Evolutionary conservation across 257 asterid genomes (phyloP).

Genomic region (Pogostemon cablin): DNA sequence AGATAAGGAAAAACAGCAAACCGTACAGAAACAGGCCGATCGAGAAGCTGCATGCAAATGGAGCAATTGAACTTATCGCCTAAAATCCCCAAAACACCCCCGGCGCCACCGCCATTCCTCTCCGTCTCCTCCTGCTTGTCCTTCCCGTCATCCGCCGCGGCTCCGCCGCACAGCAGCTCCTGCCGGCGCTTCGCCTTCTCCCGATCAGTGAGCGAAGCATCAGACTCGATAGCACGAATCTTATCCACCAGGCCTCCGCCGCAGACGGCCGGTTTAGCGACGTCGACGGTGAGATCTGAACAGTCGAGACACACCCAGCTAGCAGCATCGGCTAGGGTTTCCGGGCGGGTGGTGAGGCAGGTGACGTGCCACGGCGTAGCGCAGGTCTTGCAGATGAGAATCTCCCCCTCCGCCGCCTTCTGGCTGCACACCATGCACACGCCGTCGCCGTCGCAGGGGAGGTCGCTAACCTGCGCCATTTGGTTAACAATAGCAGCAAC

Average conservation of each 20-base stretch:
- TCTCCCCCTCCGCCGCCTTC: conserved; percentile 51
- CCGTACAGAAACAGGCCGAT: conserved; percentile 80
- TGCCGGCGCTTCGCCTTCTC: conserved; percentile 85
- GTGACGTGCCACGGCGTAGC: conserved; percentile 81
- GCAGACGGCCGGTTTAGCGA: conserved; percentile 29
- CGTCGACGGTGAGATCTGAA: conserved; percentile 36
- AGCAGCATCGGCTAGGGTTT: conserved; percentile 57
- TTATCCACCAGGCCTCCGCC: conserved; percentile 57
- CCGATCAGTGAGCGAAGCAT: conserved; percentile 57
- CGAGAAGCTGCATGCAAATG: conserved; percentile 92
- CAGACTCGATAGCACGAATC: conserved; percentile 71
- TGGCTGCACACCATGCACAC: conserved; percentile 76
- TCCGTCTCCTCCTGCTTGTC: conserved; percentile 21
- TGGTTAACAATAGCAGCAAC: not conserved
- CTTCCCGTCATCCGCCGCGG: conserved; percentile 19
- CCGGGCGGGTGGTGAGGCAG: conserved; percentile 55
- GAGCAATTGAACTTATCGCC: conserved; percentile 81
- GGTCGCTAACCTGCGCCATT: conserved; percentile 67
- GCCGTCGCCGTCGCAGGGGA: conserved; percentile 90
- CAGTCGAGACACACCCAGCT: conserved; percentile 90
- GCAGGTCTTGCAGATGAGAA: conserved; percentile 72
- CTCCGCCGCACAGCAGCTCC: conserved; percentile 60
- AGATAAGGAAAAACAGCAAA: conserved; percentile 12
- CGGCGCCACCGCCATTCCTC: conserved; percentile 31
- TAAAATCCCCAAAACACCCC: conserved; percentile 57